Evolutionary conservation across 2,329 filamentous ascomycete species (phyloP).

Genomic region (Hymenoscyphus linearis): DNA sequence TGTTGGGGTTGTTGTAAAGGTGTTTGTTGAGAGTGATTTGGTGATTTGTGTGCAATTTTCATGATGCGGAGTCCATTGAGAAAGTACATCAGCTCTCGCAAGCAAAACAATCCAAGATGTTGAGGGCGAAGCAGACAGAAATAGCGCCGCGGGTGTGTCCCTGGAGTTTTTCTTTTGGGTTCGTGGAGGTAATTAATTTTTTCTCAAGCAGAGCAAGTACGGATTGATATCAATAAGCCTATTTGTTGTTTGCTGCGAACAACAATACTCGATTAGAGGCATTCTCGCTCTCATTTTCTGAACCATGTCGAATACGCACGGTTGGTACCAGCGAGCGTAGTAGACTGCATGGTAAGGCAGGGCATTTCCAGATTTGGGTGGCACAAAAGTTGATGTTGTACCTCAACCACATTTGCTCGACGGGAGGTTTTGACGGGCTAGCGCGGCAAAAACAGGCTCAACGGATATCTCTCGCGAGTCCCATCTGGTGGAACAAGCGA

Average conservation of each 20-base stretch:
- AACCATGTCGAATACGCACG: slow-evolving; percentile 2
- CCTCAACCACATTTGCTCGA: slow-evolving; percentile 2
- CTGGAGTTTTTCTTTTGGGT: neutral
- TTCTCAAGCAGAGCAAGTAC: neutral
- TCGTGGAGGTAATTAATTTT: neutral
- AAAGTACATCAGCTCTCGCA: too few relatives aligned
- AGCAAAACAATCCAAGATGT: neutral
- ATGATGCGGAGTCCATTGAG: neutral
- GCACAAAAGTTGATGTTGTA: neutral
- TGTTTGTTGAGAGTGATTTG: neutral
- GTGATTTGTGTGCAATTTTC: neutral
- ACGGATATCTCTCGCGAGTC: neutral
- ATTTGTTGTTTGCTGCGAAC: neutral
- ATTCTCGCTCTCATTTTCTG: neutral
- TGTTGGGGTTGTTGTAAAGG: neutral
- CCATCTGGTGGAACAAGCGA: neutral
- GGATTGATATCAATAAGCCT: neutral
- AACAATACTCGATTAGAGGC: neutral
- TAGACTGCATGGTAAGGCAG: slow-evolving; percentile 3
- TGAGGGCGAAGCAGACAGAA: neutral
- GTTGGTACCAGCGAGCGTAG: neutral
- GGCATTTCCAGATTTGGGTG: neutral
- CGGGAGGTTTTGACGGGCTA: neutral
- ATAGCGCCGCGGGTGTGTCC: neutral
- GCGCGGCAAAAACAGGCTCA: neutral